Evolutionary conservation across 176 grass and related monocot genomes (phyloP), one percentile per base, ranked within the genome.

Genomic region (Lolium multiflorum): DNA sequence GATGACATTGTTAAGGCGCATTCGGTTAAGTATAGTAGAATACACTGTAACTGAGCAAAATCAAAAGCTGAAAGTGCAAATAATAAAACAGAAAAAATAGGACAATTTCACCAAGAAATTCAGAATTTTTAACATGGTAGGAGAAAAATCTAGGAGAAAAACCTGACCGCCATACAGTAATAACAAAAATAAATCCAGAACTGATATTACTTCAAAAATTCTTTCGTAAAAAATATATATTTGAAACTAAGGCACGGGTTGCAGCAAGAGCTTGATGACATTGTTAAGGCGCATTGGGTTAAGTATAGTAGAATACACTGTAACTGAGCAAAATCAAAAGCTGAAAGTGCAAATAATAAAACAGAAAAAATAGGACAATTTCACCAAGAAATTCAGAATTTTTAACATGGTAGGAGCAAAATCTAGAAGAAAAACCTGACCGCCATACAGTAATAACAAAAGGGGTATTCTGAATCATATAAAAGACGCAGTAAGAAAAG

Each of bases 351-450:
- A 86, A 16, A 35, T 35, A 35, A 35, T 35, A 3, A 35, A 35
- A 35, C 31, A 35, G 31, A 35, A 35, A 35, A 35, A 35, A 35
- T 35, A 35, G 31, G 31, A 35, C 31, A 57, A 46, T 46, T 62
- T 28, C 26, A 31, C 76, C 41, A 47, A 55, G 12, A 77, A 77
- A 15, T 71, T 83, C 58, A 72, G 55, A 82, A 90, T 56, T 47
- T 31, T 87, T 56, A 72, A 72, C 37, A 37, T 71, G 41, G 38
- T 6, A 67, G 10, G 22, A 9, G 5, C 37, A 35, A 50, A 82
- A 83, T 50, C 26, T 7, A 83, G 71, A 25, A 62, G 9, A 41
- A 73, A 76, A 84, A 41, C 51, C 26, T 52, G 26, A 4, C 11
- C 21, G 73, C 4, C 52, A 35, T 46, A 26, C 57, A 61, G 55